These are phyloP conservation scores for Harrya chromipes DNA, from an alignment of 768 basidiomycete genomes.

Conservation along the genomic window DNA sequence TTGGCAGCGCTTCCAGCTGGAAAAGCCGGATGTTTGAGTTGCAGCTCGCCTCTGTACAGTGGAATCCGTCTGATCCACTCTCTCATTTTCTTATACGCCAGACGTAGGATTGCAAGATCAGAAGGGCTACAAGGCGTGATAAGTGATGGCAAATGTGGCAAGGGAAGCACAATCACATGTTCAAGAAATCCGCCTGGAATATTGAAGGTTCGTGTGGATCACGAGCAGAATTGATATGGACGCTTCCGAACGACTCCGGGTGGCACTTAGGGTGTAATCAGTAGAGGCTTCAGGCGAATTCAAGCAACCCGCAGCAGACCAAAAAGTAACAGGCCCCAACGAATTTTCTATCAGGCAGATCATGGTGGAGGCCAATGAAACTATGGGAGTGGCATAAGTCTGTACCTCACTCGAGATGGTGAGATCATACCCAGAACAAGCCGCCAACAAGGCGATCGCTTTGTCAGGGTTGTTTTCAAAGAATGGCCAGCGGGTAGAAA, in stretches of 20 bases:
- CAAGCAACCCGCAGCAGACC: constrained; percentile 16
- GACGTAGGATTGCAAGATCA: constrained; percentile 25
- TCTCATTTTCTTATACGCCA: constrained; percentile 27
- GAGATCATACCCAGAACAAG: constrained; percentile 37
- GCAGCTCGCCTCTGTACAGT: constrained; percentile 35
- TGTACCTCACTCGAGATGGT: background rate
- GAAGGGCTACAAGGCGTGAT: constrained; percentile 13
- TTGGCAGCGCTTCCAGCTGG: constrained; percentile 26
- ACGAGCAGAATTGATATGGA: constrained; percentile 45
- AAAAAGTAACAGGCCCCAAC: constrained; percentile 26
- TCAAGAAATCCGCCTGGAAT: constrained; percentile 47
- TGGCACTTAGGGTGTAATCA: constrained; percentile 30
- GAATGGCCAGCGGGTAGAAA: constrained; percentile 49
- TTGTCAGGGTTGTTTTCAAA: constrained; percentile 55
- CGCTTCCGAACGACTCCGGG: constrained; percentile 44
- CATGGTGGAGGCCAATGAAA: constrained; percentile 8
- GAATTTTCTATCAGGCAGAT: constrained; percentile 13
- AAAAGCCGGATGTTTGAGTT: constrained; percentile 14
- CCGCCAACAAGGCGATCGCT: constrained; percentile 45
- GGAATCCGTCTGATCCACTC: constrained; percentile 40
- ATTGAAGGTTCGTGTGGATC: constrained; percentile 38
- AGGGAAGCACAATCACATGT: constrained; percentile 33
- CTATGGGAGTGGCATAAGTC: constrained; percentile 1
- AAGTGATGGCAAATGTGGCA: background rate
- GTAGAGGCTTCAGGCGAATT: background rate